These are phyloP conservation scores for Neonectria magnoliae DNA, from an alignment of 2,329 filamentous ascomycete species.

Conservation along the genomic window DNA sequence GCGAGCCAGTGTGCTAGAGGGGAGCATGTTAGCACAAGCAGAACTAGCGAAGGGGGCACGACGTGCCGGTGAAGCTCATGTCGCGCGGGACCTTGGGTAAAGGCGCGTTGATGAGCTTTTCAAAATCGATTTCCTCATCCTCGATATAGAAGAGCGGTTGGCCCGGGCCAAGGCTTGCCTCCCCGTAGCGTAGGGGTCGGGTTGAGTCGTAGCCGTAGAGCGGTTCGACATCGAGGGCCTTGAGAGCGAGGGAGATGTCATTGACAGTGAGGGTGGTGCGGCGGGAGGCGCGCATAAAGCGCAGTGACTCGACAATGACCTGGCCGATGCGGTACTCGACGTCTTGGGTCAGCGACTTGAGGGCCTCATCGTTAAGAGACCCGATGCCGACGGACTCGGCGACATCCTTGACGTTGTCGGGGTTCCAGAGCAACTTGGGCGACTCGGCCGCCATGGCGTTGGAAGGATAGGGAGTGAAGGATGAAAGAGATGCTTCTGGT, in stretches of 20 bases:
- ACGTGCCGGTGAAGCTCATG: constrained; percentile 85
- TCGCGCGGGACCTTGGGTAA: constrained; percentile 94
- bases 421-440: constrained; percentile 84
- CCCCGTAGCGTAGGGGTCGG: constrained; percentile 87
- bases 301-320: constrained; percentile 91
- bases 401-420: constrained; percentile 94
- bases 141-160: constrained; percentile 98
- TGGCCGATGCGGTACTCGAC: constrained; percentile 95
- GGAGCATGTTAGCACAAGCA: constrained; percentile 27
- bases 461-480: background rate
- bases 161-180: constrained; percentile 91
- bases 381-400: constrained; percentile 94
- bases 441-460: constrained; percentile 50
- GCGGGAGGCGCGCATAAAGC: constrained; percentile 93
- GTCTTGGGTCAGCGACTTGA: constrained; percentile 88
- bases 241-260: constrained; percentile 87
- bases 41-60: background rate
- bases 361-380: constrained; percentile 83
- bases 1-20: constrained; percentile 90
- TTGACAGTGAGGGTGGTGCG: constrained; percentile 89
- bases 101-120: constrained; percentile 97
- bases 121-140: constrained; percentile 98
- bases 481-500: background rate
- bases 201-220: constrained; percentile 97
- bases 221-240: constrained; percentile 90